Percentiles rank a stretch among this genome's conserved stretches.
Evolutionary conservation across 1,284 basidiomycete species (phyloP).

Genomic region (Psilocybe mexicana): DNA sequence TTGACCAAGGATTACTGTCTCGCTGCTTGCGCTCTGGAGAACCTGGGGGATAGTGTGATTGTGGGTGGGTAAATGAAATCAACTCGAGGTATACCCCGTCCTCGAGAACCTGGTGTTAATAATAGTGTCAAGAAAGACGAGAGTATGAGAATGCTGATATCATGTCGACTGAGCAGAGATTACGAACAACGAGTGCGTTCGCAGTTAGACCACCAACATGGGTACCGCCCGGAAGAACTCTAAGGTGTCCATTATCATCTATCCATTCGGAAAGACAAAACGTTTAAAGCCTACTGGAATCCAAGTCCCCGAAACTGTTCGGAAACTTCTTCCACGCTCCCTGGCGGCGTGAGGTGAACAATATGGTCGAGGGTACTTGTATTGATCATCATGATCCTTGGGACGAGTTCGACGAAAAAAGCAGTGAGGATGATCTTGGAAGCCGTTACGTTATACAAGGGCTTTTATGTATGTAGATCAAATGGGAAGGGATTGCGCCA

Average conservation of each 20-base stretch:
- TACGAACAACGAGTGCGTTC: conserved; percentile 61
- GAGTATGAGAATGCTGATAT: background rate
- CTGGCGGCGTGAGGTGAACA: conserved; percentile 66
- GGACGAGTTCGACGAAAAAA: background rate
- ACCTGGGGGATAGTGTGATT: conserved; percentile 48
- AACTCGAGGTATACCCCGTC: conserved; percentile 71
- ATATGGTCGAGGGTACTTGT: conserved; percentile 66
- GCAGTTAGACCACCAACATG: conserved; percentile 63
- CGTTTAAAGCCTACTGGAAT: conserved; percentile 50
- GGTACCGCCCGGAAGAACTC: conserved; percentile 62
- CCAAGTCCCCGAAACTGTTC: conserved; percentile 59
- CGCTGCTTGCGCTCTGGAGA: conserved; percentile 45
- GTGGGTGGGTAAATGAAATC: conserved; percentile 59
- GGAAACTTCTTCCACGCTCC: conserved; percentile 49
- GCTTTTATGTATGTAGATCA: background rate
- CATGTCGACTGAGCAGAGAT: background rate
- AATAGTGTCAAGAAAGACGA: background rate
- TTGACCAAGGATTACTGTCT: conserved; percentile 52
- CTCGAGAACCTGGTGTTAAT: conserved; percentile 44
- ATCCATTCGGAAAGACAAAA: background rate
- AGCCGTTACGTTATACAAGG: background rate
- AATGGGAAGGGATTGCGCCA: conserved; percentile 7
- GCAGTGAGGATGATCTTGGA: background rate
- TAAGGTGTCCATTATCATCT: conserved; percentile 25
- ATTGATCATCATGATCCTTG: conserved; percentile 11